Evolutionary conservation across 345 rosid species (phyloP).

Genomic region (Rhizophora mangle): DNA sequence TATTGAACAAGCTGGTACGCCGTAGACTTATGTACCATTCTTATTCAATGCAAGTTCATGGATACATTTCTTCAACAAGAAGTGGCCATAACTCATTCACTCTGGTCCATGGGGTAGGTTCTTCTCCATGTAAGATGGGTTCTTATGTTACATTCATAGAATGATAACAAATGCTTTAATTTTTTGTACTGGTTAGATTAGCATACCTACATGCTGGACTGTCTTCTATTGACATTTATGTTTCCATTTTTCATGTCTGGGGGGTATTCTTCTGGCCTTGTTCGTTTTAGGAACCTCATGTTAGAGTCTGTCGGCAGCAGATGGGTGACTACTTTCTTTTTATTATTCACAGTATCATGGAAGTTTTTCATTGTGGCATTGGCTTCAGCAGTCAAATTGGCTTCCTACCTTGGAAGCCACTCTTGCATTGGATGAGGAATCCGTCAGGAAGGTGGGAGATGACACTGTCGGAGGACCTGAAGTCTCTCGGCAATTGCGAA

Average conservation of each 20-base stretch:
- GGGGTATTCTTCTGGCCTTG: not conserved
- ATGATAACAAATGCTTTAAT: not conserved
- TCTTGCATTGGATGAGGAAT: slow-evolving; percentile 90
- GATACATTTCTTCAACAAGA: slow-evolving; percentile 49
- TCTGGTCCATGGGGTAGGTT: slow-evolving; percentile 76
- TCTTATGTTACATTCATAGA: slow-evolving; percentile 1
- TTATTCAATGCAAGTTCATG: slow-evolving; percentile 95
- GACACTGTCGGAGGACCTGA: slow-evolving; percentile 97
- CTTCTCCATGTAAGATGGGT: slow-evolving; percentile 4
- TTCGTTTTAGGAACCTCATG: not conserved
- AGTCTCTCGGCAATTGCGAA: slow-evolving; percentile 76
- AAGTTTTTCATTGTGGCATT: slow-evolving; percentile 87
- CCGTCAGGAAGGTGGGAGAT: slow-evolving; percentile 79
- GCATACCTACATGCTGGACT: not conserved
- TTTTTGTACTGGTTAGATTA: not conserved
- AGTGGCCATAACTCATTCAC: slow-evolving; percentile 52
- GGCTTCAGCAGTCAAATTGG: slow-evolving; percentile 97
- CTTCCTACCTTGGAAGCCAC: slow-evolving; percentile 95
- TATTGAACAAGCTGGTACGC: slow-evolving; percentile 72
- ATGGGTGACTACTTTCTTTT: not conserved
- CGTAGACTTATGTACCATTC: slow-evolving; percentile 83
- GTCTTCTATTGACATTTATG: not conserved
- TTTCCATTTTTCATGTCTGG: not conserved
- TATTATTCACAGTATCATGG: slow-evolving; percentile 69
- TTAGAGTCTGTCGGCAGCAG: not conserved